Evolutionary conservation across 2,329 filamentous ascomycete species (phyloP).

Genomic region (Aaosphaeria arxii): DNA sequence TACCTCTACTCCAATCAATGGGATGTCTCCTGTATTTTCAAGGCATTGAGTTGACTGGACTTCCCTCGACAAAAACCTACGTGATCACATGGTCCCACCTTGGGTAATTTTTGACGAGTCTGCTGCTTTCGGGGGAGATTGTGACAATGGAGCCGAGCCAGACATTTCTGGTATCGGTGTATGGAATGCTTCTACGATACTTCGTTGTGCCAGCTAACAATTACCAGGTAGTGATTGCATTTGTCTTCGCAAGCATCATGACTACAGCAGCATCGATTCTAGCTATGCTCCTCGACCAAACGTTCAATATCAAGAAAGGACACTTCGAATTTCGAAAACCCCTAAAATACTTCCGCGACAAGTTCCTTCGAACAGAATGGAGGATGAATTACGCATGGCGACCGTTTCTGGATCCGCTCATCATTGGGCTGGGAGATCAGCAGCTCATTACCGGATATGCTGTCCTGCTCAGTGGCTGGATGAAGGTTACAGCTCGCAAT

Average conservation of each 20-base stretch:
- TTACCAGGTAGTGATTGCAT: conserved; percentile 26
- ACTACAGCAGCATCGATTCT: conserved; percentile 27
- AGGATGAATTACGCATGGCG: conserved; percentile 29
- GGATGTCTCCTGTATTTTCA: too few relatives aligned
- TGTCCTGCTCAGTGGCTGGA: conserved; percentile 28
- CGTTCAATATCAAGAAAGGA: conserved; percentile 20
- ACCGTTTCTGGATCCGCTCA: conserved; percentile 27
- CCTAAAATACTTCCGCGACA: conserved; percentile 19
- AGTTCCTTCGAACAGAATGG: conserved; percentile 23
- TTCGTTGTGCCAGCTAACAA: not conserved
- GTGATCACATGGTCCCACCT: conserved; percentile 18
- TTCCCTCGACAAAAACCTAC: too few relatives aligned
- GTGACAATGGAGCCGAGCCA: conserved; percentile 21
- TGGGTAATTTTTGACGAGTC: conserved; percentile 27
- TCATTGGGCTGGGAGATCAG: conserved; percentile 30
- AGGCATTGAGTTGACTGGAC: too few relatives aligned
- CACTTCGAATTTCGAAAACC: conserved; percentile 17
- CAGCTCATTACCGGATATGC: conserved; percentile 31
- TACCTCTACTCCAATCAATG: too few relatives aligned
- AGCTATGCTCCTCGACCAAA: conserved; percentile 31
- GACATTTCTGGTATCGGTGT: conserved; percentile 30
- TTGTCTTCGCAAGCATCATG: conserved; percentile 27
- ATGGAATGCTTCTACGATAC: not conserved
- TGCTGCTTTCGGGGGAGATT: conserved; percentile 16
- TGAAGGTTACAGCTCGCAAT: conserved; percentile 16